Evolutionary conservation across 352 stramenopile species (phyloP).

Genomic region (Pythium angustatum): DNA sequence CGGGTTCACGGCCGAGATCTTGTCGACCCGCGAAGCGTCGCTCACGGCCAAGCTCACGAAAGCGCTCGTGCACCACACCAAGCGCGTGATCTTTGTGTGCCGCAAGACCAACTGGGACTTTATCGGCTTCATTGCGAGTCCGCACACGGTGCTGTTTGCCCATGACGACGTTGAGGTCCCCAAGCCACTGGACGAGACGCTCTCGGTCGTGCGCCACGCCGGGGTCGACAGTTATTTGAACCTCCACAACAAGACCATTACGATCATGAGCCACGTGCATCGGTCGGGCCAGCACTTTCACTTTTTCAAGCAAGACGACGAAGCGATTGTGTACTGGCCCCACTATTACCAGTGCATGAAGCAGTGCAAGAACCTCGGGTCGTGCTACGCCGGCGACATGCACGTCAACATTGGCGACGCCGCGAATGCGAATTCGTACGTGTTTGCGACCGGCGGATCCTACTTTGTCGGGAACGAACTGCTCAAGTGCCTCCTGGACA

Average conservation of each 20-base stretch:
- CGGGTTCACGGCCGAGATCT: constrained; percentile 54
- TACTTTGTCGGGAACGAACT: constrained; percentile 76
- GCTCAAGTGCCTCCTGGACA: constrained; percentile 63
- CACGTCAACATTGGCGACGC: constrained; percentile 72
- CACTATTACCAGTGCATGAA: constrained; percentile 78
- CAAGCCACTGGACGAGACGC: constrained; percentile 45
- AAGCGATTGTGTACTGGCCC: constrained; percentile 76
- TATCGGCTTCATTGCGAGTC: constrained; percentile 60
- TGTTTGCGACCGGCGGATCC: constrained; percentile 73
- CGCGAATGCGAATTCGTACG: constrained; percentile 71
- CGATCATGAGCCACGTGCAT: constrained; percentile 75
- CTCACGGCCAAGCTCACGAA: constrained; percentile 50
- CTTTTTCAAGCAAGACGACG: constrained; percentile 75
- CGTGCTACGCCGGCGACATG: constrained; percentile 80
- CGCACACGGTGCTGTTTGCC: constrained; percentile 66
- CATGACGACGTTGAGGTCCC: constrained; percentile 67
- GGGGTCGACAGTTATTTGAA: constrained; percentile 76
- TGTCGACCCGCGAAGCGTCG: constrained; percentile 43
- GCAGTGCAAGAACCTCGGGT: constrained; percentile 62
- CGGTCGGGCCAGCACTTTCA: constrained; percentile 47
- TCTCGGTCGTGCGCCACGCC: constrained; percentile 59
- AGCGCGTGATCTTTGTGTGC: constrained; percentile 69
- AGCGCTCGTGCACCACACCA: constrained; percentile 53
- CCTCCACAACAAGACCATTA: constrained; percentile 82
- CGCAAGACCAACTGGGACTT: constrained; percentile 82